Percentiles rank a stretch among this genome's conserved stretches.
Evolutionary conservation across 345 rosid species (phyloP).

Genomic region (Acer yangbiense): DNA sequence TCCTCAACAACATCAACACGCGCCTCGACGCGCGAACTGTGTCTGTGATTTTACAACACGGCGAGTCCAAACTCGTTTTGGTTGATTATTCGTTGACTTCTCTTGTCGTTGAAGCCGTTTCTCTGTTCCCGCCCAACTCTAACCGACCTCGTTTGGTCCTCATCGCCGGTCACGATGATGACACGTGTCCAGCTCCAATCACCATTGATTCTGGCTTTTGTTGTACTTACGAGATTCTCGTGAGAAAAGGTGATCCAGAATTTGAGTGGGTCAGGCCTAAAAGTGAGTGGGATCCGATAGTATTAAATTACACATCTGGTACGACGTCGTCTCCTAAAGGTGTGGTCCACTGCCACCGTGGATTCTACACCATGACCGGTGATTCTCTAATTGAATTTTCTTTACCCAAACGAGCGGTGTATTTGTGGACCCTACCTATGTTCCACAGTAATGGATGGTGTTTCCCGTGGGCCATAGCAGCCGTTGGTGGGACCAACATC

Average conservation of each 20-base stretch:
- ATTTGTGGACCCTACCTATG: constrained; percentile 10
- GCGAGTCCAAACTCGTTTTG: constrained; percentile 3
- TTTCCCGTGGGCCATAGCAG: not conserved
- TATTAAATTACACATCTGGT: not conserved
- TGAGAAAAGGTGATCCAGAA: not conserved
- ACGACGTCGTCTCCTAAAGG: constrained; percentile 8
- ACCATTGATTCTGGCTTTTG: not conserved
- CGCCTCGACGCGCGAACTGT: not conserved
- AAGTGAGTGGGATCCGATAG: constrained; percentile 3
- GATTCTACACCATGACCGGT: not conserved
- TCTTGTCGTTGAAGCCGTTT: not conserved
- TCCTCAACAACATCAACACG: constrained; percentile 3
- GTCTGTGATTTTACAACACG: not conserved
- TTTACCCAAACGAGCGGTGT: not conserved
- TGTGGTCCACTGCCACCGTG: constrained; percentile 3
- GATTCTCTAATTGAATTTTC: not conserved
- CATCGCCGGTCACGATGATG: not conserved
- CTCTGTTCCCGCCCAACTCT: not conserved
- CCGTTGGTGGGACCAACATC: constrained; percentile 2
- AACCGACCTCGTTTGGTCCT: not conserved
- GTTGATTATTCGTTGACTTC: not conserved
- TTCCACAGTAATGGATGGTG: not conserved
- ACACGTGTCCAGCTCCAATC: not conserved
- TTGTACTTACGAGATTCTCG: not conserved
- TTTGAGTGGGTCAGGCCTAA: constrained; percentile 1